A percentile compares a stretch with the other conserved stretches of the same genome.
phyloP scores from a whole-genome alignment of 495 filamentous ascomycete genomes.

The Xylaria bambusicola region DNA sequence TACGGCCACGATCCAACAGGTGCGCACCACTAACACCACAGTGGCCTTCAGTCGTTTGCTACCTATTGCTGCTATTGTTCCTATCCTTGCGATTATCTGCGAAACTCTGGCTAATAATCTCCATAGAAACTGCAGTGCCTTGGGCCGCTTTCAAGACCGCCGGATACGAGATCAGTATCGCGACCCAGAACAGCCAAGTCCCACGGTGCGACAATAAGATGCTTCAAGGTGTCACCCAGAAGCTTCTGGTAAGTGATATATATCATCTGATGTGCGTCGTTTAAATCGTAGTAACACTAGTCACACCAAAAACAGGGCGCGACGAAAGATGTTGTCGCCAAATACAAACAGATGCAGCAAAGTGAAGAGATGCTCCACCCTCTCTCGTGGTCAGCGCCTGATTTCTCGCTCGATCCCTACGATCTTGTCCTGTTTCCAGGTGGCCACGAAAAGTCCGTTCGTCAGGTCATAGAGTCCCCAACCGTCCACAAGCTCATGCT shows the following conservation, averaged over 20 bases:
- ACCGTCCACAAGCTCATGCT: conserved; percentile 47
- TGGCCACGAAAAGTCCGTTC: conserved; percentile 55
- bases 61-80: no score
- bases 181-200: conserved; percentile 51
- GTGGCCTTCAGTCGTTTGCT: no score
- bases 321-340: conserved; percentile 39
- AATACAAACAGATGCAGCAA: conserved; percentile 46
- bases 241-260: conserved; percentile 47
- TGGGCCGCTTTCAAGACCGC: conserved; percentile 53
- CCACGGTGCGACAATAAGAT: conserved; percentile 56
- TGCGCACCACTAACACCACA: no score
- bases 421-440: conserved; percentile 56
- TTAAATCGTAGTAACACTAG: conserved; percentile 14
- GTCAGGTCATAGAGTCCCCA: conserved; percentile 55
- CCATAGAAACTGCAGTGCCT: conserved; percentile 54
- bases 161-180: conserved; percentile 52
- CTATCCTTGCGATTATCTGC: no score
- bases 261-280: neutral
- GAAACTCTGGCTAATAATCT: no score
- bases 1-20: conserved; percentile 61
- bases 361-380: conserved; percentile 46
- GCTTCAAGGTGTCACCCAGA: conserved; percentile 54
- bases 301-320: conserved; percentile 49
- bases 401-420: conserved; percentile 48
- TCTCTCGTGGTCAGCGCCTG: conserved; percentile 48